Percentiles rank a stretch among this genome's conserved stretches.
Evolutionary conservation across 176 grass and related monocot genomes (phyloP).

Genomic region (maize (Zea mays)): DNA sequence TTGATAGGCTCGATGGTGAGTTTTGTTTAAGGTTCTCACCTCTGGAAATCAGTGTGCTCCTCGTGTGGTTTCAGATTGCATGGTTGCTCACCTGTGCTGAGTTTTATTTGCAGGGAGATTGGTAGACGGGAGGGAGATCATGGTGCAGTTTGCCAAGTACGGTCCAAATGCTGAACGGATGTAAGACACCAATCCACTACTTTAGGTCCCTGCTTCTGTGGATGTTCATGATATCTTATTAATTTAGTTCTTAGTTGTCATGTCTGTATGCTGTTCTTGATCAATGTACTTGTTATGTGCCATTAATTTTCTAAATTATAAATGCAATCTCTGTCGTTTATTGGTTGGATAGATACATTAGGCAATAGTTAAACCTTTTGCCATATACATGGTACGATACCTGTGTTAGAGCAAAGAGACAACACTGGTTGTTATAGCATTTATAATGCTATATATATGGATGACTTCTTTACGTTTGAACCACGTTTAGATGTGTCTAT

Average conservation of each 20-base stretch:
- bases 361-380: background rate
- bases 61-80: background rate
- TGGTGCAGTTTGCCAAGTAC: slow-evolving; percentile 99
- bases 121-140: slow-evolving; percentile 90
- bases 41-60: background rate
- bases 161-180: slow-evolving; percentile 90
- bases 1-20: slow-evolving; percentile 86
- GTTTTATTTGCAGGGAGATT: slow-evolving; percentile 57
- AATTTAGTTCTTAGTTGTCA: background rate
- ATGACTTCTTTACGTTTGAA: background rate
- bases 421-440: background rate
- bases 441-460: background rate
- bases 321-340: background rate
- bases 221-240: background rate
- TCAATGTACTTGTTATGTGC: too few species aligned
- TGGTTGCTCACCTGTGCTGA: background rate
- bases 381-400: background rate
- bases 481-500: background rate
- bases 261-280: too few species aligned
- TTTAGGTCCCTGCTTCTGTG: background rate
- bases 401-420: background rate
- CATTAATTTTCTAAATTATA: background rate
- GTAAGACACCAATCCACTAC: slow-evolving; percentile 43
- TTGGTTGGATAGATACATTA: background rate
- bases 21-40: background rate